Conservation (phyloP, 2,329 filamentous ascomycete genomes). For the Diplodia sapinea region DNA sequence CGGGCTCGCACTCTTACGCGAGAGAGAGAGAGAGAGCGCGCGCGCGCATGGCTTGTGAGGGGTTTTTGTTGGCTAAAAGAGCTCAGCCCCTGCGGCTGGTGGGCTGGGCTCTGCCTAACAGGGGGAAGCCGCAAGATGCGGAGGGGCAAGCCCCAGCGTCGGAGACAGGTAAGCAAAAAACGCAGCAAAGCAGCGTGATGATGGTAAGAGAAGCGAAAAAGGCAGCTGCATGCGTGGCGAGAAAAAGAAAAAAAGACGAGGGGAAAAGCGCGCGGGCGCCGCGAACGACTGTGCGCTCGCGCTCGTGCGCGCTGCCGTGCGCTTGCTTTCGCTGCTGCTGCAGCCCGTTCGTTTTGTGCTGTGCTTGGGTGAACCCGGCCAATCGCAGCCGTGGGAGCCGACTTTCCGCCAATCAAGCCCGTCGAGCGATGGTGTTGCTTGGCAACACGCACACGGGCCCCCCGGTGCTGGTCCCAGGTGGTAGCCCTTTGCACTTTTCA, state of each 20-base stretch:
- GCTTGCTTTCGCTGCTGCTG: not conserved
- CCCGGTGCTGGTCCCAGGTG: too few species aligned
- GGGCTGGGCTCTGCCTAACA: not conserved
- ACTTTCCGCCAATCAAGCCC: slow-evolving; percentile 14
- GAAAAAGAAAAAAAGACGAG: not conserved
- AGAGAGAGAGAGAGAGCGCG: too few species aligned
- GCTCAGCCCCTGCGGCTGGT: not conserved
- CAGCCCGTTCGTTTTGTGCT: slow-evolving; percentile 1
- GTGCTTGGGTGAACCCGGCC: not conserved
- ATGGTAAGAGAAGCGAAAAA: not conserved
- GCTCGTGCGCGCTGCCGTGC: not conserved
- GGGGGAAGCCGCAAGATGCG: too few species aligned
- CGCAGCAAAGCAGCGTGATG: not conserved
- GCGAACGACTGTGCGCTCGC: not conserved
- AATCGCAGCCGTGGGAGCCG: not conserved
- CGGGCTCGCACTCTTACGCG: too few species aligned
- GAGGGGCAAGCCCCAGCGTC: not conserved
- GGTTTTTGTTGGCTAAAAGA: not conserved
- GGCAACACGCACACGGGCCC: not conserved
- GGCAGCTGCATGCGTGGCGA: not conserved
- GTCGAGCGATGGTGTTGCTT: not conserved
- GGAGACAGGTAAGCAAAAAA: not conserved
- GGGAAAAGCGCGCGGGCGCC: not conserved
- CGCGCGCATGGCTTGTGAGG: too few species aligned
- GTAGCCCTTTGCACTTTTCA: too few species aligned